phyloP scores from a whole-genome alignment of 371 early-diverging fungal species.

The Umbelopsis sp. region DNA sequence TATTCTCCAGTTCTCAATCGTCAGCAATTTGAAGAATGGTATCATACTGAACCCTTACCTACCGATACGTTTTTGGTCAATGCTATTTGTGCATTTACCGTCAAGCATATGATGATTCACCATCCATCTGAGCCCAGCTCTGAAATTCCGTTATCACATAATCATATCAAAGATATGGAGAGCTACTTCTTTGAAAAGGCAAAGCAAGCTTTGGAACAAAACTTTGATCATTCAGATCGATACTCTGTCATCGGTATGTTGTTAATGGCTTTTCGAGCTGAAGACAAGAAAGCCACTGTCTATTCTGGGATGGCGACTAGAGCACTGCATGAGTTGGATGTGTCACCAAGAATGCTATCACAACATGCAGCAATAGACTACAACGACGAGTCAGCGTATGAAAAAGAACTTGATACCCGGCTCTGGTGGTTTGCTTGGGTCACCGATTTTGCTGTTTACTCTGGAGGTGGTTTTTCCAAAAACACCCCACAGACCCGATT shows the following conservation, averaged over 20 bases:
- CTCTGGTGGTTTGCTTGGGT: slow-evolving; percentile 49
- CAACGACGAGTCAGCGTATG: background rate
- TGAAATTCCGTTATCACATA: slow-evolving; percentile 30
- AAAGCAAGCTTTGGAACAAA: slow-evolving; percentile 35
- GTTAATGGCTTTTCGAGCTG: slow-evolving; percentile 32
- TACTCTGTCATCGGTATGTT: slow-evolving; percentile 32
- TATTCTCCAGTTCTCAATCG: slow-evolving; percentile 35
- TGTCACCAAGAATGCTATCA: slow-evolving; percentile 17
- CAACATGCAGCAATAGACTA: background rate
- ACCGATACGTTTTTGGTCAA: slow-evolving; percentile 40
- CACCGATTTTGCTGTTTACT: slow-evolving; percentile 34
- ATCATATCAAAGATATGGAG: slow-evolving; percentile 37
- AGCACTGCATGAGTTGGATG: slow-evolving; percentile 28
- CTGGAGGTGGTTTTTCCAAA: slow-evolving; percentile 31
- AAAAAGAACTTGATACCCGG: slow-evolving; percentile 39
- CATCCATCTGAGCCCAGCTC: slow-evolving; percentile 28
- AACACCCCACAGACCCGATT: slow-evolving; percentile 31
- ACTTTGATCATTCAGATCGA: slow-evolving; percentile 41
- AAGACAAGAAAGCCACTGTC: slow-evolving; percentile 31
- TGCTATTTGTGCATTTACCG: slow-evolving; percentile 38
- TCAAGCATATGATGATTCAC: slow-evolving; percentile 39
- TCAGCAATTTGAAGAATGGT: slow-evolving; percentile 40
- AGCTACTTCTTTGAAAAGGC: slow-evolving; percentile 39
- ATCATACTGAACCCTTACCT: slow-evolving; percentile 27
- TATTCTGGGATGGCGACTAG: slow-evolving; percentile 39